phyloP scores from a whole-genome alignment of 805 yeast species.

The Lipomyces chichibuensis region DNA sequence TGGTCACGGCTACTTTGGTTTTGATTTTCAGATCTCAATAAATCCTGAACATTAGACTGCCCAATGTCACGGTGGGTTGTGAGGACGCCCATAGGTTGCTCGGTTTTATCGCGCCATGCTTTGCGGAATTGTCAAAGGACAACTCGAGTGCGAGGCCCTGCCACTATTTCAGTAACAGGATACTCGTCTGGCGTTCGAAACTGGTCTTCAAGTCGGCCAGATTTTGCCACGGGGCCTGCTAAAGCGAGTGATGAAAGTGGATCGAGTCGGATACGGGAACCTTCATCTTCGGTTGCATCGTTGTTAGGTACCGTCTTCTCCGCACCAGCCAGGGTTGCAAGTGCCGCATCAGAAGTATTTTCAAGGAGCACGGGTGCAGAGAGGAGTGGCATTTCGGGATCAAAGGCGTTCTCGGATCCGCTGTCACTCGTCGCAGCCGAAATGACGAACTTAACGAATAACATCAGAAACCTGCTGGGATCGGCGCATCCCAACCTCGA shows the following conservation, averaged over 20 bases:
- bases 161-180: slow-evolving; percentile 16
- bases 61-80: neutral
- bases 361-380: slow-evolving; percentile 2
- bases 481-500: slow-evolving; percentile 93
- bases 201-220: slow-evolving; percentile 7
- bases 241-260: neutral
- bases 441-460: slow-evolving; percentile 84
- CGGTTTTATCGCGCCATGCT: neutral
- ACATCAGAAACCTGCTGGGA: slow-evolving; percentile 84
- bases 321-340: neutral
- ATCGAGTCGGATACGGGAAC: neutral
- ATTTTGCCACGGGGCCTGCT: neutral
- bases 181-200: slow-evolving; percentile 3
- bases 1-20: too few relatives aligned
- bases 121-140: neutral
- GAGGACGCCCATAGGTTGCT: neutral
- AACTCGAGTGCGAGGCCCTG: slow-evolving; percentile 9
- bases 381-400: slow-evolving; percentile 14
- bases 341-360: slow-evolving; percentile 4
- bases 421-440: slow-evolving; percentile 88
- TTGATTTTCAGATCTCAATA: neutral
- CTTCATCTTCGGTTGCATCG: slow-evolving; percentile 11
- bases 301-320: slow-evolving; percentile 18
- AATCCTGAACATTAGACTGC: neutral
- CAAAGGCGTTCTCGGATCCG: slow-evolving; percentile 59